Evolutionary conservation across 148 eudicot species (phyloP).

Genomic region (Rhododendron griersonianum): DNA sequence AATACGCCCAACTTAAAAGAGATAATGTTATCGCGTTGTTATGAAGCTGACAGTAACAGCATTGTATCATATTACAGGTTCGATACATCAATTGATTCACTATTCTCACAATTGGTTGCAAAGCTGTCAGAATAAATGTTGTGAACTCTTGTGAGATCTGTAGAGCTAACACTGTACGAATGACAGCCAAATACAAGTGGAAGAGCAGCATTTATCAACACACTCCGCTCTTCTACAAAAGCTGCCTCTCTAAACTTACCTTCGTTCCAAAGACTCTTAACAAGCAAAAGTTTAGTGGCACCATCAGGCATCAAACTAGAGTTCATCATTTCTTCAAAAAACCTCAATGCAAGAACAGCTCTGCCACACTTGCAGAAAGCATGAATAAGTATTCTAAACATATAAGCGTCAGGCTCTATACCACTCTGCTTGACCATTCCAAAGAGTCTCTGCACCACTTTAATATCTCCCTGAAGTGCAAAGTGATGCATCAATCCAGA

Average conservation of each 20-base stretch:
- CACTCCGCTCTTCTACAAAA: conserved; percentile 58
- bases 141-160: conserved; percentile 49
- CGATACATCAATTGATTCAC: background rate
- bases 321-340: conserved; percentile 78
- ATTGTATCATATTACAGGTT: background rate
- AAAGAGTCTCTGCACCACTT: conserved; percentile 67
- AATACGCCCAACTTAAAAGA: background rate
- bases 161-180: conserved; percentile 47
- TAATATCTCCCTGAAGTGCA: conserved; percentile 61
- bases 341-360: conserved; percentile 75
- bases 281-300: conserved; percentile 67
- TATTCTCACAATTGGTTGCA: background rate
- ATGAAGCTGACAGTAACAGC: background rate
- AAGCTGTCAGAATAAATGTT: conserved; percentile 40
- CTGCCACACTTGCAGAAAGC: conserved; percentile 68
- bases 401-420: conserved; percentile 66
- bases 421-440: conserved; percentile 63
- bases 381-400: conserved; percentile 61
- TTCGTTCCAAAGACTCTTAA: conserved; percentile 85
- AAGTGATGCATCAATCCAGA: conserved; percentile 82
- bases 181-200: conserved; percentile 54
- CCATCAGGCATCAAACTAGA: conserved; percentile 49
- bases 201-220: conserved; percentile 32
- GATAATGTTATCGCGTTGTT: background rate
- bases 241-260: conserved; percentile 88